These are phyloP conservation scores for Elongisporangium senticosum DNA, from an alignment of 352 stramenopile species.

Conservation along the genomic window DNA sequence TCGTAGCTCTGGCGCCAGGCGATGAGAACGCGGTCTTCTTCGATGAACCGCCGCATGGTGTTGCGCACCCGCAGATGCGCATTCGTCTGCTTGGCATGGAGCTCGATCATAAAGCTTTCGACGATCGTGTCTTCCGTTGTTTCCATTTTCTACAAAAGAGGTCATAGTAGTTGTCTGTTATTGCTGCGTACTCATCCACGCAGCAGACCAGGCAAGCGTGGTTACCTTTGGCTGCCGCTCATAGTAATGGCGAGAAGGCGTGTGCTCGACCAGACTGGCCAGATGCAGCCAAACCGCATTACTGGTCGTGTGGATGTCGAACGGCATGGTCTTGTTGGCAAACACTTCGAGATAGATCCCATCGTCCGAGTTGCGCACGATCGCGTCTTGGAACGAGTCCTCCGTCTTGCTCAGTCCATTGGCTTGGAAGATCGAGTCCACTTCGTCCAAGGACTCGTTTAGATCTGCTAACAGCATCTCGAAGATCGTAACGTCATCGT, in stretches of 20 bases:
- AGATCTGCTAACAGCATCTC: slow-evolving; percentile 23
- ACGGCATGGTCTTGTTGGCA: slow-evolving; percentile 39
- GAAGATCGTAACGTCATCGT: slow-evolving; percentile 24
- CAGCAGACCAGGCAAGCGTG: neutral
- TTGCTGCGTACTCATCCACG: too few species aligned
- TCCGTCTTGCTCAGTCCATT: slow-evolving; percentile 11
- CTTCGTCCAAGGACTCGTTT: slow-evolving; percentile 34
- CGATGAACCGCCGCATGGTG: slow-evolving; percentile 42
- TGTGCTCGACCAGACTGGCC: slow-evolving; percentile 24
- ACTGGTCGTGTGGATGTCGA: slow-evolving; percentile 26
- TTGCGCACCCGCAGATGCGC: slow-evolving; percentile 29
- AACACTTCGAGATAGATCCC: slow-evolving; percentile 26
- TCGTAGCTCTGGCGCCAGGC: slow-evolving; percentile 55
- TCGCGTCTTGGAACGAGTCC: slow-evolving; percentile 4
- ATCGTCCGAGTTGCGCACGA: slow-evolving; percentile 5
- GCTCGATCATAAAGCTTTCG: slow-evolving; percentile 27
- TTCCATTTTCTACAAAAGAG: slow-evolving; percentile 29
- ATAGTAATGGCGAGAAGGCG: slow-evolving; percentile 27
- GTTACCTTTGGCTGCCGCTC: slow-evolving; percentile 22
- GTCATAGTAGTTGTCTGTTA: neutral
- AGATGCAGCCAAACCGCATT: slow-evolving; percentile 36
- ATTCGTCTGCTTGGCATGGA: slow-evolving; percentile 14
- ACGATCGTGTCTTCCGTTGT: slow-evolving; percentile 36
- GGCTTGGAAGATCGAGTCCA: slow-evolving; percentile 20
- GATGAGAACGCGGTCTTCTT: slow-evolving; percentile 37